A percentile compares a stretch with the other conserved stretches of the same genome.
These are phyloP conservation scores for Cardamine resedifolia DNA, from an alignment of 345 rosid species.

Conservation along the genomic window DNA sequence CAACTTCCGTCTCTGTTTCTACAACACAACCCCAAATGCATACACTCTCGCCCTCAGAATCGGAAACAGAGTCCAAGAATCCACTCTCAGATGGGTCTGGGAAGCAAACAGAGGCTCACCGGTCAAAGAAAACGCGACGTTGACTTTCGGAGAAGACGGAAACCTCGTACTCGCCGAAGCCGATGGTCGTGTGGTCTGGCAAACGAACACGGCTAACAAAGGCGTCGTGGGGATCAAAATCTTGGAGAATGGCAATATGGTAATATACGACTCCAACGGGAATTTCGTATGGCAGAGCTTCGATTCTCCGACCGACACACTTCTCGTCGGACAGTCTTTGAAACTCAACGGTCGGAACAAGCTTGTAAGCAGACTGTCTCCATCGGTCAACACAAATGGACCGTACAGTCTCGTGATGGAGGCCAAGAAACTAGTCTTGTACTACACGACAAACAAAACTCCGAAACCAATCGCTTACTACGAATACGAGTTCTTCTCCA, in stretches of 20 bases:
- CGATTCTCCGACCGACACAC: slow-evolving; percentile 59
- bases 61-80: slow-evolving; percentile 43
- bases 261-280: slow-evolving; percentile 46
- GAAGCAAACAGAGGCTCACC: slow-evolving; percentile 70
- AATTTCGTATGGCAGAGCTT: slow-evolving; percentile 62
- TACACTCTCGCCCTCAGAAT: slow-evolving; percentile 57
- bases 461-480: slow-evolving; percentile 39
- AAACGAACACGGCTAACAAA: slow-evolving; percentile 60
- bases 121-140: slow-evolving; percentile 57
- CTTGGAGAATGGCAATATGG: slow-evolving; percentile 61
- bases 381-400: slow-evolving; percentile 38
- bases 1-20: slow-evolving; percentile 62
- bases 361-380: slow-evolving; percentile 56
- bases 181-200: slow-evolving; percentile 62
- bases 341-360: slow-evolving; percentile 34
- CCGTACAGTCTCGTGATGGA: slow-evolving; percentile 59
- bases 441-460: slow-evolving; percentile 41
- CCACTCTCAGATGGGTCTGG: slow-evolving; percentile 59
- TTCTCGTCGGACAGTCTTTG: slow-evolving; percentile 57
- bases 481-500: background rate
- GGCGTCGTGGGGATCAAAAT: slow-evolving; percentile 56
- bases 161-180: slow-evolving; percentile 58
- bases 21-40: slow-evolving; percentile 60
- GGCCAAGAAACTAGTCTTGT: slow-evolving; percentile 38
- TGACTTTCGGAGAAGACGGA: slow-evolving; percentile 51